Evolutionary conservation across 179 eudicot species (phyloP).

Genomic region (Drosera spatulata): DNA sequence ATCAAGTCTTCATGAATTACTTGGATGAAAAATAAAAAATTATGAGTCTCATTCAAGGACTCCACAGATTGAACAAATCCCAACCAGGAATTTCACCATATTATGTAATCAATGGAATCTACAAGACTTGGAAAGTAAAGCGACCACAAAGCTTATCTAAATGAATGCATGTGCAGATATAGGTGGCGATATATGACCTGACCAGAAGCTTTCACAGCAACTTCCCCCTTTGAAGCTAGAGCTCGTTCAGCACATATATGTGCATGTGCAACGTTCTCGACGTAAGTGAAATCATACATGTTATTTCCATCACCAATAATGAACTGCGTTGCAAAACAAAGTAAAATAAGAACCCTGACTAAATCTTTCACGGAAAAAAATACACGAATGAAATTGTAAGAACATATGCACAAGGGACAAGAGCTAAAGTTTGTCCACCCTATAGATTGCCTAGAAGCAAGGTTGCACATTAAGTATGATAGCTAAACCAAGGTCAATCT

Average conservation of each 20-base stretch:
- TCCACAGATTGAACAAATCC: no score
- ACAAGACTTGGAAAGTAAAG: no score
- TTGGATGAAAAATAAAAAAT: no score
- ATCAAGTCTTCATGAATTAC: no score
- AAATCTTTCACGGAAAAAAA: neutral
- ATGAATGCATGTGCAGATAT: neutral
- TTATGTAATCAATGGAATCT: no score
- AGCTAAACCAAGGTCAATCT: no score
- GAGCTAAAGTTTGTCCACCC: neutral
- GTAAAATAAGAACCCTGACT: neutral
- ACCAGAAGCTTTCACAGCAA: conserved; percentile 85
- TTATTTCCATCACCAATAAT: conserved; percentile 92
- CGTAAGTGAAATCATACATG: conserved; percentile 93
- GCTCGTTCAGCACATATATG: conserved; percentile 99
- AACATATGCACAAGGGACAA: neutral
- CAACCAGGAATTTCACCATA: no score
- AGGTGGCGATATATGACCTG: conserved; percentile 34
- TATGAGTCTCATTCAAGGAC: no score
- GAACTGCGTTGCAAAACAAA: conserved; percentile 33
- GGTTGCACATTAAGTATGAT: no score
- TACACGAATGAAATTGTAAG: neutral
- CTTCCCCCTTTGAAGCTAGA: conserved; percentile 65
- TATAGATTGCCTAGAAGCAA: no score
- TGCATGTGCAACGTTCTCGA: conserved; percentile 97
- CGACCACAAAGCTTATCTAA: neutral